Percentiles rank a stretch among this genome's conserved stretches.
phyloP scores from a whole-genome alignment of 2,329 filamentous ascomycete genomes.

The Cytospora piceae region DNA sequence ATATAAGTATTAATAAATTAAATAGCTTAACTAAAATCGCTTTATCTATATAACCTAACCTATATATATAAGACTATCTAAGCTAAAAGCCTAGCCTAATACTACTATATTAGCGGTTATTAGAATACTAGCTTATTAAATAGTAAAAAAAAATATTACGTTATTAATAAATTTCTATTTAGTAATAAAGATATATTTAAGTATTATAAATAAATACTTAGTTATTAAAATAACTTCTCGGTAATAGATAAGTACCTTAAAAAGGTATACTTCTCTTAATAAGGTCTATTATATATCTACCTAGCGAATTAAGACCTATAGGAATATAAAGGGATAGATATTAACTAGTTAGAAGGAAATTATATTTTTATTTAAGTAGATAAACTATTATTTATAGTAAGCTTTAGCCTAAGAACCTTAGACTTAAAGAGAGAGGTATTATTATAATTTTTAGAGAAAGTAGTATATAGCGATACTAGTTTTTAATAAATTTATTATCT shows the following conservation, averaged over 20 bases:
- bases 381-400: neutral
- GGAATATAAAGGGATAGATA: neutral
- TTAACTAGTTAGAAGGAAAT: neutral
- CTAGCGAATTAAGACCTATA: neutral
- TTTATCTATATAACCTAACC: neutral
- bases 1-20: neutral
- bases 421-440: neutral
- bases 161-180: neutral
- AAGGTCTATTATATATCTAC: conserved; percentile 1
- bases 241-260: neutral
- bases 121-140: too few species aligned
- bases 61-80: neutral
- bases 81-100: neutral
- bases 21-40: neutral
- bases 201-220: neutral
- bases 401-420: neutral
- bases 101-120: neutral
- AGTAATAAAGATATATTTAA: neutral
- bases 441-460: neutral
- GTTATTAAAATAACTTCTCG: neutral
- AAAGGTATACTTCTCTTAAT: neutral
- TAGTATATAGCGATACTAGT: neutral
- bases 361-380: neutral
- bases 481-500: neutral
- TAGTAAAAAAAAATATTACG: neutral